Conservation (phyloP, 2,329 filamentous ascomycete species). For the Hymenoscyphus fraxineus region DNA sequence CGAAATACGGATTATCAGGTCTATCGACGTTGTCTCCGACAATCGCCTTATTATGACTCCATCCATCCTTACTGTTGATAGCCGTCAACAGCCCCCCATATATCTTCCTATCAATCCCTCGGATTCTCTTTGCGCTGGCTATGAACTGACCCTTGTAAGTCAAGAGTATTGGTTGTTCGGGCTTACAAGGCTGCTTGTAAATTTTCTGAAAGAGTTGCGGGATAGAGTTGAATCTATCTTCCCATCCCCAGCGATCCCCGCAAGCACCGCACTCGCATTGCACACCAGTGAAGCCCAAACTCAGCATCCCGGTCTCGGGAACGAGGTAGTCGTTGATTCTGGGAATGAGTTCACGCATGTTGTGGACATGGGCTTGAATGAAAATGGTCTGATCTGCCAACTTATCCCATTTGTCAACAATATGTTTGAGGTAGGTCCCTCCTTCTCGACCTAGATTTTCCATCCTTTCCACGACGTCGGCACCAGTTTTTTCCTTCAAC, state of each 20-base stretch:
- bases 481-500: slow-evolving; percentile 24
- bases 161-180: slow-evolving; percentile 35
- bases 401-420: slow-evolving; percentile 41
- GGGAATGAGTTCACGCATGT: slow-evolving; percentile 37
- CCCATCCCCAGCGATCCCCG: slow-evolving; percentile 40
- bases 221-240: slow-evolving; percentile 37
- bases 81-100: slow-evolving; percentile 23
- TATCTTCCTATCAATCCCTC: slow-evolving; percentile 30
- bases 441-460: slow-evolving; percentile 45
- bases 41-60: slow-evolving; percentile 22
- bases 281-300: slow-evolving; percentile 38
- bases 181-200: slow-evolving; percentile 26
- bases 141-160: slow-evolving; percentile 49
- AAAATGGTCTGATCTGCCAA: slow-evolving; percentile 46
- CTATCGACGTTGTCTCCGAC: slow-evolving; percentile 15
- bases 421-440: slow-evolving; percentile 46
- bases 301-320: slow-evolving; percentile 44
- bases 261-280: slow-evolving; percentile 40
- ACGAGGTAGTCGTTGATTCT: slow-evolving; percentile 41
- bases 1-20: slow-evolving; percentile 29
- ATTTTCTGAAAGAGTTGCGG: slow-evolving; percentile 35
- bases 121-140: slow-evolving; percentile 42
- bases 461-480: slow-evolving; percentile 28
- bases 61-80: slow-evolving; percentile 25
- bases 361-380: slow-evolving; percentile 44